Evolutionary conservation across 164 flowering plant species (phyloP), one percentile per base, ranked within the genome.

Genomic region (Nymphaea colorata): DNA sequence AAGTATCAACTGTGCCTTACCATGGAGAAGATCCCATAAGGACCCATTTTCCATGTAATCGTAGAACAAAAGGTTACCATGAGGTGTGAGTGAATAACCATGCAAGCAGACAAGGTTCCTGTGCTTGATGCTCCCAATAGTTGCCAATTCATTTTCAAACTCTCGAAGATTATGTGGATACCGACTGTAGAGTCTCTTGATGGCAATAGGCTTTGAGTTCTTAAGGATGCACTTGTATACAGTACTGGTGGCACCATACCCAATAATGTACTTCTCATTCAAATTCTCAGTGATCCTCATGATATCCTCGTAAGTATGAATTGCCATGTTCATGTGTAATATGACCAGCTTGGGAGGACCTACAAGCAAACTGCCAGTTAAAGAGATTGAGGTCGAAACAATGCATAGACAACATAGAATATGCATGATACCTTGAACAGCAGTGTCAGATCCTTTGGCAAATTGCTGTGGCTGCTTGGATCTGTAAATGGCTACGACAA

Each of bases 31-130:
- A 81, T 88, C 96, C 97, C 97, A 94, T 0, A 94, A 86, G 8
- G 96, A 89, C 12, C 97, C 98, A 80, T 94, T 94, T 41, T 76
- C 90, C 98, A 91, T 94, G 82, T 87, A 94, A 71, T 94, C 98
- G 59, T 89, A 94, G 78, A 91, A 88, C 47, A 94, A 89, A 44
- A 91, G 89, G 69, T 94, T 88, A 12, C 96, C 96, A 65, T 25
- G 66, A 1, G 91, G 90, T 16, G 96, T 84, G 42, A 86, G 72
- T 4, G 95, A 80, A 69, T 91, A 94, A 4, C 97, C 97, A 83
- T 89, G 93, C 74, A 94, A 71, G 79, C 95, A 82, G 64, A 91
- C 95, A 68, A 94, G 81, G 72, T 93, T 91, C 72, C 98, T 72
- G 66, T 93, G 98, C 67, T 82, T 83, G 73, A 93, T 93, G 77